Evolutionary conservation across 805 yeast species (phyloP), one percentile per base, ranked within the genome.

Genomic region (Cyberlindnera xylosilytica): DNA sequence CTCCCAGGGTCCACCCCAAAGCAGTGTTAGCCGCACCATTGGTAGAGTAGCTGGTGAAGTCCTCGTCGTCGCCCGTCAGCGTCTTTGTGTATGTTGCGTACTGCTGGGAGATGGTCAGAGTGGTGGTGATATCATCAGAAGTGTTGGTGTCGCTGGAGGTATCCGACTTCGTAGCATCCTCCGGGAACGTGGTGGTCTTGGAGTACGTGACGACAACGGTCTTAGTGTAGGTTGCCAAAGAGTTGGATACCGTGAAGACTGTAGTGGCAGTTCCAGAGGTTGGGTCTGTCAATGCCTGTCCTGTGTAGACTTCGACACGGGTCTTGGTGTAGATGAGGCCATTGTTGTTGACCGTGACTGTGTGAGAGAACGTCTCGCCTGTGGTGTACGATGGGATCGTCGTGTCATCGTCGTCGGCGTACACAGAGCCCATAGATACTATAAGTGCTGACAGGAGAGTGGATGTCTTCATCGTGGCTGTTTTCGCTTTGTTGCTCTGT

Each of bases 251-350:
- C 26, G 39, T 36, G 33, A 36, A 17, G 23, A 36, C 39, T n/a
- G 32, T 36, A 15, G 39, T 36, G 20, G 18, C 32, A 27, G 39
- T 36, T 4, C 39, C 39, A 9, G 39, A 36, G 16, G 39, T 36
- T 36, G 39, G 39, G 12, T 26, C 16, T 32, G 39, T 36, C 13
- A 29, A 18, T 24, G 26, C 39, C 26, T 36, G 39, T 16, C 39
- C 39, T 6, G 39, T 36, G 30, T 36, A 36, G 6, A 26, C 19
- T 13, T 31, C 34, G 22, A 19, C 22, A 31, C 39, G 38, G 38
- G 38, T 35, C 31, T 35, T 23, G 20, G 38, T 35, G 17, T 24
- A 35, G 31, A 35, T 30, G 17, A 15, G 19, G 8, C 38, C 38
- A 35, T 19, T 20, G 18, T 23, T 17, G 20, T 17, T 35, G 22